Conservation (phyloP, 2,329 filamentous ascomycete species). For the Colletotrichum echinochloae region DNA sequence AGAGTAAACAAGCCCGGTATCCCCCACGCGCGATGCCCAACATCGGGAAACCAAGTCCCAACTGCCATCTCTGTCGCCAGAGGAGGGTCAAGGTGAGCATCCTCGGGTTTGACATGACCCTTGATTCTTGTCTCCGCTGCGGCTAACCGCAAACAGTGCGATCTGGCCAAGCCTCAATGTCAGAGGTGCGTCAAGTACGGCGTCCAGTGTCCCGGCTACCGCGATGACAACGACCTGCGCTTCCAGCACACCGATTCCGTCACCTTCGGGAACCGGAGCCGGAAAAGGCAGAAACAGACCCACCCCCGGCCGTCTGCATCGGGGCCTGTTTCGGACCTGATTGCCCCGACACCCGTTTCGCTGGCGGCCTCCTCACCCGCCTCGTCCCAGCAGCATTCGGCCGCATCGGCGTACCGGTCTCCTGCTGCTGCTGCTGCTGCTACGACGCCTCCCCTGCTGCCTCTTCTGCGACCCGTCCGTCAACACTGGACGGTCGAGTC, state of each 20-base stretch:
- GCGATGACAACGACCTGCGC: conserved; percentile 54
- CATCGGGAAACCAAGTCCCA: conserved; percentile 54
- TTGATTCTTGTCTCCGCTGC: background rate
- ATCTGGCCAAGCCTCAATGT: conserved; percentile 54
- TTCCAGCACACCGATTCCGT: conserved; percentile 52
- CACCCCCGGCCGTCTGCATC: background rate
- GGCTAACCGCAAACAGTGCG: conserved; percentile 49
- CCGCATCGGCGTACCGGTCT: background rate
- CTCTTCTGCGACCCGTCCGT: conserved; percentile 40
- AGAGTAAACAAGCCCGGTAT: background rate
- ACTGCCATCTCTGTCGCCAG: conserved; percentile 56
- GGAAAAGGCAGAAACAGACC: conserved; percentile 46
- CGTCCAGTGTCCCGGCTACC: conserved; percentile 54
- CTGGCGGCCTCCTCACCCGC: conserved; percentile 13
- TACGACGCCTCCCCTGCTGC: background rate
- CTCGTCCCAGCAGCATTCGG: conserved; percentile 7
- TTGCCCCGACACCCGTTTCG: conserved; percentile 13
- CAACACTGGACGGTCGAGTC: conserved; percentile 56
- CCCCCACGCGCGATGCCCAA: conserved; percentile 51
- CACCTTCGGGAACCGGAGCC: conserved; percentile 44
- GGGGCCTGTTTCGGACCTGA: conserved; percentile 6
- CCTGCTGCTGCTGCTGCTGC: too few relatives aligned
- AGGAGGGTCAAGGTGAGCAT: conserved; percentile 58
- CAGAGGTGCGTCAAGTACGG: conserved; percentile 57
- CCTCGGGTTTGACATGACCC: too few relatives aligned